Evolutionary conservation across 495 filamentous ascomycete species (phyloP).

Genomic region (Aspergillus funiculosus): DNA sequence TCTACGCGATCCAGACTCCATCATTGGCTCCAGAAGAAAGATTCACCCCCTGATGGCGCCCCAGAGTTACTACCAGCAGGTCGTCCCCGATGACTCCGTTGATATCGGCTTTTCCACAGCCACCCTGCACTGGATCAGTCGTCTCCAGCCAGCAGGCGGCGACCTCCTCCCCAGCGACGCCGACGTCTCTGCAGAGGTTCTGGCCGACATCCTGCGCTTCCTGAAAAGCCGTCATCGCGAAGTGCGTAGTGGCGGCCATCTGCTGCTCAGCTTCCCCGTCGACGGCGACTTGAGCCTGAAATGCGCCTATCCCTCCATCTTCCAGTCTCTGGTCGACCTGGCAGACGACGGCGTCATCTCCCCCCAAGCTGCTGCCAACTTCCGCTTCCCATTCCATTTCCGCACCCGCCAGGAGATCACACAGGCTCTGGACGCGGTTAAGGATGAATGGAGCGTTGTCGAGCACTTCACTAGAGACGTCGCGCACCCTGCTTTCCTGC

Average conservation of each 20-base stretch:
- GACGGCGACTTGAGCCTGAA: slow-evolving; percentile 4
- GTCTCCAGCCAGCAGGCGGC: slow-evolving; percentile 1
- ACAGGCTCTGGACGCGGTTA: not conserved
- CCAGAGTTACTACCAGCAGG: slow-evolving; percentile 8
- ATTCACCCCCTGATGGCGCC: slow-evolving; percentile 2
- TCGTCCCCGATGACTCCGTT: not conserved
- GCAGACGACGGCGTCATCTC: slow-evolving; percentile 1
- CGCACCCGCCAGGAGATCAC: slow-evolving; percentile 1
- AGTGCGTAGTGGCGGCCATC: slow-evolving; percentile 2
- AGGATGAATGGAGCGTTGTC: slow-evolving; percentile 2
- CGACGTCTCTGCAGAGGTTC: slow-evolving; percentile 2
- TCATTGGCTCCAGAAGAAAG: not conserved
- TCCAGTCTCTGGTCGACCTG: not conserved
- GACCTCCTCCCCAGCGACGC: slow-evolving; percentile 2
- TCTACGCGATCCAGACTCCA: not conserved
- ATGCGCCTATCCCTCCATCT: slow-evolving; percentile 4
- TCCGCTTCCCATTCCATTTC: slow-evolving; percentile 7
- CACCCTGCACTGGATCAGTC: slow-evolving; percentile 7
- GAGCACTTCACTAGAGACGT: slow-evolving; percentile 6
- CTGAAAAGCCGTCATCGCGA: slow-evolving; percentile 1
- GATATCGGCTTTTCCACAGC: slow-evolving; percentile 7
- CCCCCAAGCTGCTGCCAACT: slow-evolving; percentile 1
- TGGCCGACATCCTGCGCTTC: slow-evolving; percentile 1
- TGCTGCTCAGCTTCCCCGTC: slow-evolving; percentile 7
- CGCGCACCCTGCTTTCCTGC: slow-evolving; percentile 1